Base-by-base conservation (phyloP, 805 yeast species). In the Teunomyces barrocoloradensis region DNA sequence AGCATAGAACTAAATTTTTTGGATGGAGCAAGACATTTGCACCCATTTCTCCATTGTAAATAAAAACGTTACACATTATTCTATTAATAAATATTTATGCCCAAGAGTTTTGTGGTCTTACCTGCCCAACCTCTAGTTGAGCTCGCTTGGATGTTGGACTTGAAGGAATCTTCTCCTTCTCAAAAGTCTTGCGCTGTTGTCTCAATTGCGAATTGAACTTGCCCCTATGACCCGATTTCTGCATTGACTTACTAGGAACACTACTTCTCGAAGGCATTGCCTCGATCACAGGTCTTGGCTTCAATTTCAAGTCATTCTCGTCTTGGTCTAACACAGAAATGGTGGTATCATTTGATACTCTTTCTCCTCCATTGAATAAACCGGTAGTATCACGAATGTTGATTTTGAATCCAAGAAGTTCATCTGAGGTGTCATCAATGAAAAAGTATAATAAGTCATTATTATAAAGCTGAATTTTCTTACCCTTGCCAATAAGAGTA, bases 391-490 rank as follows among this genome's bases (percentile, higher is more conserved):
- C 90, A 44, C 72, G 69, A 21, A 85, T 69, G 11, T 68, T 61
- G 3, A 85, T 78, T 38, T 62, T 64, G 57, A 80, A 87, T 2
- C 82, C 78, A 55, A 87, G 66, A 43, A 65, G 73, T 37, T 81
- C 82, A 10, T 73, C 65, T 13, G 79, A 69, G 5, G 71, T 68
- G 20, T 66, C 75, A 60, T 89, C 96, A 46, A 77, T 74, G 53
- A 89, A 84, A 15, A 89, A 68, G 56, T 81, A 81, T 4, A 90
- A 64, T 28, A 67, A 71, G 61, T 89, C 96, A 0, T 85, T 85
- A 51, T 85, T 73, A 56, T 73, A 80, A 0, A 91, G 57, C 45
- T 80, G 74, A 0, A 74, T 76, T 55, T 87, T 88, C 28, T 78
- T 73, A 2, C 85, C 85, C 50, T 81, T 80, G 0, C 85, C 85